Evolutionary conservation across 2,329 filamentous ascomycete species (phyloP), one percentile per base, ranked within the genome.

Genomic region (Fusarium nurragi): DNA sequence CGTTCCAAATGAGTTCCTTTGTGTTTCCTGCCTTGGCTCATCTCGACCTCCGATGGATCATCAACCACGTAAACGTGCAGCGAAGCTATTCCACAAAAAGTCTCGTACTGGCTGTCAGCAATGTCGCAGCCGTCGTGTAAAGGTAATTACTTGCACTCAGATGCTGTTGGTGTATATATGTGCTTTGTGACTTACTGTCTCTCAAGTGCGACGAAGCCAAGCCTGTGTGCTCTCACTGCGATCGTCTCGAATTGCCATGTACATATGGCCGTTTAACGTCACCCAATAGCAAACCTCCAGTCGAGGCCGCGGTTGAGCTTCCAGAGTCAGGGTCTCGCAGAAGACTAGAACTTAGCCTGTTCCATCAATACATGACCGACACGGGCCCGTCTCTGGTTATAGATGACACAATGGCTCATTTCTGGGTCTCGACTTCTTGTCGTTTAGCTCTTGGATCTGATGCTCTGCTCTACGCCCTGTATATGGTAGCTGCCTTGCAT

Each of bases 71-170:
- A 54, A 51, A 51, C 36, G 28, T 16, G 51, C 51, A 16, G 25
- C 51, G 14, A 54, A 54, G 22, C 16, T 54, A 28, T 54, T 40
- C 28, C 51, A 54, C 45, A 54, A 54, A 34, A 54, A 54, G 36
- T 54, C 51, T 3, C 51, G 51, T 18, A 54, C 45, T 12, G 51
- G 51, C 11, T 54, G 51, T 16, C 51, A 54, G 22, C 45, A 34
- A 36, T 54, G 51, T 14, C 51, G 51, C 18, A 51, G 37, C 34
- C 51, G 51, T 10, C 45, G 51, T 28, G 51, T 54, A 12, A 54
- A 54, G 51, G 51, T 54, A 51, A 51, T 21, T 26, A 23, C 16
- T 14, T 10, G 12, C 12, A 4, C n/a, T 4, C 2, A 4, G 5
- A 18, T 22, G 8, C 11, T 22, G 9, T 23, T 26, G 19, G 21